Conservation (phyloP, 306 rosid species). For the Lathyrus oleraceus region DNA sequence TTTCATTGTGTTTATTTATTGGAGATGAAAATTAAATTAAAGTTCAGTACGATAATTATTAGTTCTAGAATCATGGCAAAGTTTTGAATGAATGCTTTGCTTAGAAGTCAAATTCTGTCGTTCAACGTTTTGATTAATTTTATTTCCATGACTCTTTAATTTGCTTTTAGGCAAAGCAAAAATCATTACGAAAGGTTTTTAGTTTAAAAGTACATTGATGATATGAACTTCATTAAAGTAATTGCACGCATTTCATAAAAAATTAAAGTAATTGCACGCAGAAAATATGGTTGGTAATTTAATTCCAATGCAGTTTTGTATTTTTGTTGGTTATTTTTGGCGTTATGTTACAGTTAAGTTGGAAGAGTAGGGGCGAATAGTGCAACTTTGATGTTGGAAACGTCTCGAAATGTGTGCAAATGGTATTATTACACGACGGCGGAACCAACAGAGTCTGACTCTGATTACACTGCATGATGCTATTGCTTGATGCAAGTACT, state of each 20-base stretch:
- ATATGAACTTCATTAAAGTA: no score
- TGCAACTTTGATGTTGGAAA: slow-evolving; percentile 30
- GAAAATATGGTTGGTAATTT: slow-evolving; percentile 15
- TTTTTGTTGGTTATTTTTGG: slow-evolving; percentile 6
- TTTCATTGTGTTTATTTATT: no score
- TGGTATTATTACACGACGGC: slow-evolving; percentile 44
- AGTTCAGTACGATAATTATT: no score
- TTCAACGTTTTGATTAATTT: slow-evolving; percentile 24
- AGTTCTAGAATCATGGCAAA: no score
- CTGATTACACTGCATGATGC: not conserved
- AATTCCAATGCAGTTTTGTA: not conserved
- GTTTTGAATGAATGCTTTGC: not conserved
- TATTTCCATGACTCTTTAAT: not conserved
- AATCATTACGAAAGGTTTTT: not conserved
- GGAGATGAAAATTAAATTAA: no score
- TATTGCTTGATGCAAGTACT: not conserved
- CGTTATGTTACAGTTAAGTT: slow-evolving; percentile 25
- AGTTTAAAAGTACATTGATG: no score
- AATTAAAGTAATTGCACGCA: not conserved
- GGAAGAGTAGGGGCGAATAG: slow-evolving; percentile 25
- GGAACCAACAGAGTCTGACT: slow-evolving; percentile 32
- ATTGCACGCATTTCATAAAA: not conserved
- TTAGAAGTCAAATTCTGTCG: slow-evolving; percentile 45
- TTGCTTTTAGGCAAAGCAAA: not conserved
- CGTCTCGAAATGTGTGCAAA: slow-evolving; percentile 40